phyloP scores from a whole-genome alignment of 225 moss, liverwort and hornwort species.

The Physcomitrium patens region DNA sequence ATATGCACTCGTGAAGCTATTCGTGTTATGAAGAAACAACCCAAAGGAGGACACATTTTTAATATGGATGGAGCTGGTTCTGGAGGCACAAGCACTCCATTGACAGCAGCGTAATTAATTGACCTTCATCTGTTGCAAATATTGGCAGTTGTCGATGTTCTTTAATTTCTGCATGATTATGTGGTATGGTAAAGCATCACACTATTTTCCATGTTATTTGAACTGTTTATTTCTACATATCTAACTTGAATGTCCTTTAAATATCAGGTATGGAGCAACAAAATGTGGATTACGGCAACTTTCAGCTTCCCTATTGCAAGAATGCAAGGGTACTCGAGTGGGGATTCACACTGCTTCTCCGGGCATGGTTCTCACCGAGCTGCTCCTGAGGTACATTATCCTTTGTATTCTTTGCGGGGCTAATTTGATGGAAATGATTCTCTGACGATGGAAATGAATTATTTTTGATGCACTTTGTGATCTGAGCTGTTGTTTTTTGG shows the following conservation, averaged over 20 bases:
- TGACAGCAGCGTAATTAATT: slow-evolving; percentile 80
- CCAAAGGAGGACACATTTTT: slow-evolving; percentile 88
- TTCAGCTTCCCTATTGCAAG: slow-evolving; percentile 77
- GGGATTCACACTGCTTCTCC: slow-evolving; percentile 97
- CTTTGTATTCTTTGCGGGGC: slow-evolving; percentile 9
- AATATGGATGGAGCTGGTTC: slow-evolving; percentile 99
- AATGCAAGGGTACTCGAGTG: slow-evolving; percentile 79
- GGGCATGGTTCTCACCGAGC: slow-evolving; percentile 96
- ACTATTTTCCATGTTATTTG: slow-evolving; percentile 1
- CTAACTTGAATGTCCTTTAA: slow-evolving; percentile 19
- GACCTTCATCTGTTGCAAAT: slow-evolving; percentile 11
- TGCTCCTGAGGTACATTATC: slow-evolving; percentile 70
- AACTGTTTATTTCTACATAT: background rate
- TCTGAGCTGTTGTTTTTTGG: slow-evolving; percentile 3
- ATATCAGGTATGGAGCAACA: slow-evolving; percentile 83
- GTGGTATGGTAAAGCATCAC: background rate
- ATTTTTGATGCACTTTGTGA: slow-evolving; percentile 19
- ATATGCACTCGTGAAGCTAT: slow-evolving; percentile 96
- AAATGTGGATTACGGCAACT: slow-evolving; percentile 92
- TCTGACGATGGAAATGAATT: slow-evolving; percentile 9
- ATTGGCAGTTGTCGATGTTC: slow-evolving; percentile 4
- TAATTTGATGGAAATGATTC: background rate
- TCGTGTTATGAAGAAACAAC: slow-evolving; percentile 84
- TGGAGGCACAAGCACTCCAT: slow-evolving; percentile 92
- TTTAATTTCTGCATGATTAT: slow-evolving; percentile 6